A percentile compares a stretch with the other conserved stretches of the same genome.
Evolutionary conservation across 31 red algal genomes (phyloP).

Genomic region (Asparagopsis taxiformis): DNA sequence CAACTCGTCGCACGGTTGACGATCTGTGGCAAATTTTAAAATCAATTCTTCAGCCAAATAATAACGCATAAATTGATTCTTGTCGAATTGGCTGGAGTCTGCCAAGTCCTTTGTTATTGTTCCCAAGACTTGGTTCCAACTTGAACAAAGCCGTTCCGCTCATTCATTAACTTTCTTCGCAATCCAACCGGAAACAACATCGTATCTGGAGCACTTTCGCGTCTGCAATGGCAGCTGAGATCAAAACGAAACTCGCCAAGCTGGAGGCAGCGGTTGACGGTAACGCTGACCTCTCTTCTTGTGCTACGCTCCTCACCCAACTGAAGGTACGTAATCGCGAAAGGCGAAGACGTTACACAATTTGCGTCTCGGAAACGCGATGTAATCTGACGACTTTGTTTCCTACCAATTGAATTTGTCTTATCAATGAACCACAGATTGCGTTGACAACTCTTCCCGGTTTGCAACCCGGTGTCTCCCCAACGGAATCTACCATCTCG

Average conservation of each 20-base stretch:
- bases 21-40: no score
- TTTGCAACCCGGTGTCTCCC: conserved; percentile 23
- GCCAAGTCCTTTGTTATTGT: no score
- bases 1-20: no score
- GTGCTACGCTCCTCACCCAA: conserved; percentile 37
- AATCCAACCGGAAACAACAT: background rate
- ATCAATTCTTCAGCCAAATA: no score
- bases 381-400: no score
- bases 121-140: no score
- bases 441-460: conserved; percentile 66
- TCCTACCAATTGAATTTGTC: no score
- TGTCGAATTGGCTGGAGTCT: no score
- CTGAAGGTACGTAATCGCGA: conserved; percentile 43
- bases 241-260: conserved; percentile 29
- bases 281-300: conserved; percentile 18
- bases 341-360: background rate
- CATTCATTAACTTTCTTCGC: no score
- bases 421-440: conserved; percentile 34
- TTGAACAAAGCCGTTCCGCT: no score
- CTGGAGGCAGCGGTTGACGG: conserved; percentile 13
- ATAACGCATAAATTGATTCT: no score
- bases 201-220: background rate
- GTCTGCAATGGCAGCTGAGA: conserved; percentile 8
- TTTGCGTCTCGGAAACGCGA: no score
- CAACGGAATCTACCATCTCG: conserved; percentile 35